Conservation (phyloP, 306 rosid genomes). For the Oemleria cerasiformis region DNA sequence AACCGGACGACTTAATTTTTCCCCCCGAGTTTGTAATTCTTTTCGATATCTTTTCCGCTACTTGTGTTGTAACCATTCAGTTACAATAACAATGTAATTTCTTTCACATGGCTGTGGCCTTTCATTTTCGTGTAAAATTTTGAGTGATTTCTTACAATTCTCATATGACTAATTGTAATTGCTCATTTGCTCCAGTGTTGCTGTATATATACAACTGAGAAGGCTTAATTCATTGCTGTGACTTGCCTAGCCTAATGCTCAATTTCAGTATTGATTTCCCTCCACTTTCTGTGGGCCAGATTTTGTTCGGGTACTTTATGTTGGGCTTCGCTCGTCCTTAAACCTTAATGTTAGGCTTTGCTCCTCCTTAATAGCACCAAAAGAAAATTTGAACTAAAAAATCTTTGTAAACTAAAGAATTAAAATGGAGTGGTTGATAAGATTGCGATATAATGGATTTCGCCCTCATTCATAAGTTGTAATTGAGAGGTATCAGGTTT, state of each 20-base stretch:
- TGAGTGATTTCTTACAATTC: background rate
- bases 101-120: slow-evolving; percentile 19
- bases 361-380: background rate
- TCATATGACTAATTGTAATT: background rate
- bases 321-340: background rate
- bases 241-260: no score
- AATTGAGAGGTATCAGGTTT: no score
- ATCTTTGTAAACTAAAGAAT: background rate
- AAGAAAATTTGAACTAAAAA: background rate
- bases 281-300: background rate
- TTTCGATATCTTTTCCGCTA: background rate
- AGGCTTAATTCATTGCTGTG: no score
- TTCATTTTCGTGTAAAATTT: background rate
- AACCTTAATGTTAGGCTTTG: background rate
- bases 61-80: slow-evolving; percentile 33
- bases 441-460: no score
- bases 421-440: background rate
- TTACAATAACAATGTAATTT: slow-evolving; percentile 25
- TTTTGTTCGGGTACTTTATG: background rate
- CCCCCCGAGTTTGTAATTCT: slow-evolving; percentile 13
- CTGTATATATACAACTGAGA: no score
- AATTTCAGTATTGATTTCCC: no score
- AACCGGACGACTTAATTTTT: slow-evolving; percentile 32
- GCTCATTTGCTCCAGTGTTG: background rate
- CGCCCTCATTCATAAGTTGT: no score